Evolutionary conservation across 306 rosid genomes (phyloP).

Genomic region (Gynostemma pentaphyllum): DNA sequence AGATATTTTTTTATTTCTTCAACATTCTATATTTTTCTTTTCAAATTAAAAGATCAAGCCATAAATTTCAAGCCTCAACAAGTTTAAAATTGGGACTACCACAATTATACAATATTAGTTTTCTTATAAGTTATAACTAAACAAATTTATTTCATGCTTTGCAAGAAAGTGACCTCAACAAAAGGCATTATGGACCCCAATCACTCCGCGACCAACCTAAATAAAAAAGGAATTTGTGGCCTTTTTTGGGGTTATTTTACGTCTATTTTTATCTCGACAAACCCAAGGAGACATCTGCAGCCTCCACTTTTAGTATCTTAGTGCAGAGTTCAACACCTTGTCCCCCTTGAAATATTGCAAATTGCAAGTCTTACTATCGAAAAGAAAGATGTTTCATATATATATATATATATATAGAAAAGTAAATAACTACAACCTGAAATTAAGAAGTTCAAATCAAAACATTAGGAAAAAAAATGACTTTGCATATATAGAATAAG

Average conservation of each 20-base stretch:
- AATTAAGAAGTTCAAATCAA: background rate
- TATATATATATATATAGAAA: too few relatives aligned
- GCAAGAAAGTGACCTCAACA: background rate
- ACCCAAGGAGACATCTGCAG: background rate
- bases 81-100: too few relatives aligned
- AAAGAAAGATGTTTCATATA: too few relatives aligned
- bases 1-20: background rate
- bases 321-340: background rate
- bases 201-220: background rate
- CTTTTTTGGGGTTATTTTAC: too few relatives aligned
- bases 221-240: background rate
- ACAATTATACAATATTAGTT: background rate
- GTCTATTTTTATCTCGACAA: background rate
- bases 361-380: background rate
- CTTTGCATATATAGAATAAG: too few relatives aligned
- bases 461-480: background rate
- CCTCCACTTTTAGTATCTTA: background rate
- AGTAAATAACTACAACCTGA: background rate
- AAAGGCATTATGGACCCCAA: background rate
- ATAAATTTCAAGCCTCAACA: too few relatives aligned
- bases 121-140: background rate
- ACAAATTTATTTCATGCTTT: background rate
- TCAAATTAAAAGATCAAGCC: too few relatives aligned
- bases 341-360: background rate
- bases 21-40: too few relatives aligned